phyloP scores from a whole-genome alignment of 2,329 filamentous ascomycete genomes.

The Colletotrichum tabaci region DNA sequence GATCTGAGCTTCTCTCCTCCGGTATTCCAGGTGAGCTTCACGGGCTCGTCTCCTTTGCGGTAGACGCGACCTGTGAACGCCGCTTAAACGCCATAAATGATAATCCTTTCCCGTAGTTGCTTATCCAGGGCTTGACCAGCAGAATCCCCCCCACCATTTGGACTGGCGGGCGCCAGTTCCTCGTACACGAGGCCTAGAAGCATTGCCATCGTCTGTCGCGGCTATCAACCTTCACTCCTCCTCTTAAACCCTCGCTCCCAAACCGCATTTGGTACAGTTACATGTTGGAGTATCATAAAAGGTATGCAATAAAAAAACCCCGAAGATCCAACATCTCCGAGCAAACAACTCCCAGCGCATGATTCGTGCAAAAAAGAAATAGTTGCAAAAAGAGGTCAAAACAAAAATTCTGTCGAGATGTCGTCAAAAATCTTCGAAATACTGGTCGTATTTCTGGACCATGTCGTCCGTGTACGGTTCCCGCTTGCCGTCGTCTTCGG shows the following conservation, averaged over 20 bases:
- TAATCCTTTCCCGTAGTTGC: constrained; percentile 3
- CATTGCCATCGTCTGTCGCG: not conserved
- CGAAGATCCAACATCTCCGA: constrained; percentile 2
- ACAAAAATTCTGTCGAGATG: not conserved
- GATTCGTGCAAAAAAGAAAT: constrained; percentile 12
- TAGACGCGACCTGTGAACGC: constrained; percentile 21
- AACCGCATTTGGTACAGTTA: constrained; percentile 28
- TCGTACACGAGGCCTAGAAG: constrained; percentile 10
- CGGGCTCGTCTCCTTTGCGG: not conserved
- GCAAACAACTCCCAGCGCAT: constrained; percentile 17
- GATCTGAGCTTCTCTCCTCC: not conserved
- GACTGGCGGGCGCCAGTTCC: constrained; percentile 11
- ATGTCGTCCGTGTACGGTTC: constrained; percentile 80
- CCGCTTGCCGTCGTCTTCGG: constrained; percentile 78
- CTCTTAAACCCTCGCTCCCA: constrained; percentile 2
- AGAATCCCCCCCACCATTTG: constrained; percentile 6
- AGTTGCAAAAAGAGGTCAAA: no score
- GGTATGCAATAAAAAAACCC: constrained; percentile 3
- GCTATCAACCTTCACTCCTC: not conserved
- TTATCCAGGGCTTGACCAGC: constrained; percentile 33
- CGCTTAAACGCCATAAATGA: constrained; percentile 21
- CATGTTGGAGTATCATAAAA: constrained; percentile 35
- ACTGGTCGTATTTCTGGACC: constrained; percentile 77
- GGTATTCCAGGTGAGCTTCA: not conserved
- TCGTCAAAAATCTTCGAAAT: constrained; percentile 78